Base-by-base conservation (phyloP, 495 filamentous ascomycete species). In the Parathielavia hyrcaniae region DNA sequence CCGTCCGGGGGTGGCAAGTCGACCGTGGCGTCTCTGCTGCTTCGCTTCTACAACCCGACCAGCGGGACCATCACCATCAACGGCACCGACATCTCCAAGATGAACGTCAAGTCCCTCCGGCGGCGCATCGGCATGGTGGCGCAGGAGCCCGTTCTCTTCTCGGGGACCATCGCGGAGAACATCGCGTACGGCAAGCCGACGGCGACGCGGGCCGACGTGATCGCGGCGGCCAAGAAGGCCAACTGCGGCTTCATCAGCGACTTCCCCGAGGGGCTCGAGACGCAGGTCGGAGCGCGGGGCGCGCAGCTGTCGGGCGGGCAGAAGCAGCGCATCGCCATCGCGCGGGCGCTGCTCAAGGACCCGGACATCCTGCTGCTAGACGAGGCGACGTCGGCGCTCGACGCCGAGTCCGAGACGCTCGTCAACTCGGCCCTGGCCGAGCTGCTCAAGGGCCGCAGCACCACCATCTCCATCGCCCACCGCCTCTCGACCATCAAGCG, bases 301-400 rank as follows among this genome's bases (percentile, higher is more conserved):
- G 90, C 93, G 4, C 93, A 97, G 70, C 79, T 99, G 8, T 96
- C 90, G 9, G 93, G 93, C 36, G 93, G 93, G 1, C 93, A 98
- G 71, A 97, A 97, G 72, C 95, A 97, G 68, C 87, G 93, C 56
- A 97, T 99, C 65, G 95, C 93, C 23, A 97, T 98, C 71, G 93
- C 93, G 0, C 81, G 93, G 49, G 93, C 93, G 10, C 78, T 98
- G 20, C 86, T 98, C 64, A 97, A 97, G 73, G 83, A 96, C 51
- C 93, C 93, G 0, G 95, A 98, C 70, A 97, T 98, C 66, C 70
- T 98, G 54, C 92, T 98, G 59, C 81, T 98, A 2, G 93, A 98
- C 69, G 93, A 98, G 79, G 90, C 89, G 16, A 95, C 89, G 7
- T 90, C 86, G 40, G 93, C 93, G 5, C 83, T 98, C 13, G 93